Percentiles rank a stretch among this genome's conserved stretches.
Evolutionary conservation across 1,139 yeast species (phyloP).

Genomic region (Yamadazyma mexicana): DNA sequence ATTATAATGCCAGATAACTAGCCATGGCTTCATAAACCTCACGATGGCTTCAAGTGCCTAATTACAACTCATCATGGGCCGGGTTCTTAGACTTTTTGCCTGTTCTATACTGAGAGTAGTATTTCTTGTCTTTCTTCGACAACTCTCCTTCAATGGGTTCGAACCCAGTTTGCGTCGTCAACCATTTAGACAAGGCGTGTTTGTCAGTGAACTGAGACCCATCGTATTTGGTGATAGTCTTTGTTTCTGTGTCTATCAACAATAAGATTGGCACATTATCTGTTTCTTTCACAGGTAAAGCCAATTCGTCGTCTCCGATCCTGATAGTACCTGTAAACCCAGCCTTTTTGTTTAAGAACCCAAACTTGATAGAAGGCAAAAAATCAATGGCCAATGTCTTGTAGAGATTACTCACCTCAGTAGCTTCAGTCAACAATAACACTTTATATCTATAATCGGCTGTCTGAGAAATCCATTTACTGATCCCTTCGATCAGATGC

Average conservation of each 20-base stretch:
- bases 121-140: slow-evolving; percentile 35
- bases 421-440: slow-evolving; percentile 47
- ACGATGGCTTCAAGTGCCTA: too few species aligned
- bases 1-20: too few species aligned
- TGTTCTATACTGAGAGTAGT: slow-evolving; percentile 29
- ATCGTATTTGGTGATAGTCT: slow-evolving; percentile 23
- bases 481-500: slow-evolving; percentile 18
- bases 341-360: slow-evolving; percentile 21
- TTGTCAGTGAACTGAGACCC: slow-evolving; percentile 30
- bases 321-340: slow-evolving; percentile 12
- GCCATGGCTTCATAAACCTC: too few species aligned
- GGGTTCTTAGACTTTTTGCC: slow-evolving; percentile 23
- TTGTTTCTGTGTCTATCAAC: slow-evolving; percentile 24
- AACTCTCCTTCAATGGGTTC: slow-evolving; percentile 41
- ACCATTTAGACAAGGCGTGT: slow-evolving; percentile 35
- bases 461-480: slow-evolving; percentile 13
- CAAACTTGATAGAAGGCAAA: slow-evolving; percentile 36
- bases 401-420: slow-evolving; percentile 56
- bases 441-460: slow-evolving; percentile 29
- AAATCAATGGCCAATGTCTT: slow-evolving; percentile 80
- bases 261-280: slow-evolving; percentile 31
- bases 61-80: slow-evolving; percentile 38
- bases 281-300: slow-evolving; percentile 19
- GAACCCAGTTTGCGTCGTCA: slow-evolving; percentile 26
- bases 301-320: slow-evolving; percentile 22